phyloP scores from a whole-genome alignment of 495 filamentous ascomycete genomes.

The Penicillium waksmanii region DNA sequence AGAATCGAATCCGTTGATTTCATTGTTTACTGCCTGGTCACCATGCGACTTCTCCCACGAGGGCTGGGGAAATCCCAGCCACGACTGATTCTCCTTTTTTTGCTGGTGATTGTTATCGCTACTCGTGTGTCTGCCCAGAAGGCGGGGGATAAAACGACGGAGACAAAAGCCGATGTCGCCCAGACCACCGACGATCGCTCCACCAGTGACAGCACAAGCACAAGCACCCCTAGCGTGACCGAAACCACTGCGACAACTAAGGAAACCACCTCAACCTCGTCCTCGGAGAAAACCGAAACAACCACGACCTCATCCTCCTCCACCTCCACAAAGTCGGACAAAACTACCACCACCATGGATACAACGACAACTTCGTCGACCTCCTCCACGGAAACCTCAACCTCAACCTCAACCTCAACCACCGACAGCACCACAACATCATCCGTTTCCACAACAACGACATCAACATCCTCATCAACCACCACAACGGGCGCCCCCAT shows the following conservation, averaged over 20 bases:
- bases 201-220: conserved; percentile 23
- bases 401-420: conserved; percentile 21
- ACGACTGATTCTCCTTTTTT: conserved; percentile 25
- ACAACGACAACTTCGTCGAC: conserved; percentile 25
- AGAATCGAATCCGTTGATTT: conserved; percentile 27
- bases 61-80: conserved; percentile 32
- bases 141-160: conserved; percentile 21
- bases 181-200: conserved; percentile 36
- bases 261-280: conserved; percentile 23
- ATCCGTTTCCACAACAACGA: conserved; percentile 32
- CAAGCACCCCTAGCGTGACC: conserved; percentile 22
- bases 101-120: conserved; percentile 28
- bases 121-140: conserved; percentile 29
- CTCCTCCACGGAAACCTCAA: conserved; percentile 22
- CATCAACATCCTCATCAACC: conserved; percentile 32
- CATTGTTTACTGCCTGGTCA: conserved; percentile 22
- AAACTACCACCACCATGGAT: conserved; percentile 32
- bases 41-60: conserved; percentile 28
- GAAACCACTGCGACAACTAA: conserved; percentile 24
- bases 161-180: conserved; percentile 18
- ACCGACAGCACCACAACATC: conserved; percentile 21
- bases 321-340: conserved; percentile 8
- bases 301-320: conserved; percentile 11
- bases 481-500: conserved; percentile 30
- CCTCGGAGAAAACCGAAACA: conserved; percentile 6